These are phyloP conservation scores for Pyricularia pennisetigena DNA, from an alignment of 2,329 filamentous ascomycete genomes.

Conservation along the genomic window DNA sequence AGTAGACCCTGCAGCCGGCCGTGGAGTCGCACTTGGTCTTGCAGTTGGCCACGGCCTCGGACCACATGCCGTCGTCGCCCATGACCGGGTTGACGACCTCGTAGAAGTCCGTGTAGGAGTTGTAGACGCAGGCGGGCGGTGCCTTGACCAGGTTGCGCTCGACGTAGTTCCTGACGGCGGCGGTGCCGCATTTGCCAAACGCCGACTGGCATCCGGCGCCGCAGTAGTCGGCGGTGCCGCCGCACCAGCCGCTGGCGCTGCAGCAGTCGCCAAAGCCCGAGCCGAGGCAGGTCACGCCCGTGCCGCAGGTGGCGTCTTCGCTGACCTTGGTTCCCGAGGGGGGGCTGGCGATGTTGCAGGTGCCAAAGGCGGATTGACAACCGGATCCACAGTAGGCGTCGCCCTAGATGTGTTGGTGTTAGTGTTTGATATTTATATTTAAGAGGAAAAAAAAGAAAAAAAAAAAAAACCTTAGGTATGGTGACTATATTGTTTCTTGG, in stretches of 20 bases:
- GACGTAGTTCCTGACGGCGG: neutral
- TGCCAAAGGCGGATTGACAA: neutral
- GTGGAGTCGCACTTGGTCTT: neutral
- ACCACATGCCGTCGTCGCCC: neutral
- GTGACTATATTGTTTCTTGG: no score
- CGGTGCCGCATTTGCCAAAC: slow-evolving; percentile 8
- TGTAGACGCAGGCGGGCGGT: neutral
- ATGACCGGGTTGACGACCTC: neutral
- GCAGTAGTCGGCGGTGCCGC: slow-evolving; percentile 9
- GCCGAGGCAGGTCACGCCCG: neutral
- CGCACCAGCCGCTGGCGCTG: slow-evolving; percentile 10
- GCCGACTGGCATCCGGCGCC: slow-evolving; percentile 9
- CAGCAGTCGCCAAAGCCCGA: slow-evolving; percentile 6
- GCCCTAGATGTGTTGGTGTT: no score
- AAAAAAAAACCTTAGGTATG: no score
- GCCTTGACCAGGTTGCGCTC: neutral
- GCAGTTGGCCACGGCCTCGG: neutral
- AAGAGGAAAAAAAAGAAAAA: no score
- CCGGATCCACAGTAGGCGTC: neutral
- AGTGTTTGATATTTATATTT: no score
- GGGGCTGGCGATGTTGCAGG: neutral
- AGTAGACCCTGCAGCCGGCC: neutral
- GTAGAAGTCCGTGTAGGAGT: neutral
- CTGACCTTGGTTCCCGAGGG: neutral
- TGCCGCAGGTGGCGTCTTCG: slow-evolving; percentile 7